Conservation (phyloP, 148 eudicot species). For the Camellia lanceoleosa region DNA sequence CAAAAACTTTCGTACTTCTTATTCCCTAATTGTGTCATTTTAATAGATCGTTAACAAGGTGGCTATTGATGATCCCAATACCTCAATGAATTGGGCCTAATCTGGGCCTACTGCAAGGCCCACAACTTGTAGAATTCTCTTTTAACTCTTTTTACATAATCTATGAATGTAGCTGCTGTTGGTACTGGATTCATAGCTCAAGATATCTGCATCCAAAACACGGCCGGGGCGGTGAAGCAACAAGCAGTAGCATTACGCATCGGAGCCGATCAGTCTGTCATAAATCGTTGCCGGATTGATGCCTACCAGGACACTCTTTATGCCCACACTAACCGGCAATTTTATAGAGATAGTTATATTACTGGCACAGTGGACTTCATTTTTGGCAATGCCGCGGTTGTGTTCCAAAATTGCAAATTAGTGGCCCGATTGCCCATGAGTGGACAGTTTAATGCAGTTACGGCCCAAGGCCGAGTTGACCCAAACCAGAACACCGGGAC, state of each 20-base stretch:
- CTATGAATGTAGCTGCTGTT: conserved; percentile 27
- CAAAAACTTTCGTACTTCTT: no score
- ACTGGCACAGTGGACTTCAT: conserved; percentile 38
- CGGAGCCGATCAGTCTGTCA: no score
- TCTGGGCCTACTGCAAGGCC: no score
- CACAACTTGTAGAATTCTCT: no score
- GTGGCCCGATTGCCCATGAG: conserved; percentile 30
- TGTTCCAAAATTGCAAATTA: conserved; percentile 31
- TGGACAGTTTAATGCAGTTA: conserved; percentile 8
- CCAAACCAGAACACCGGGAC: conserved; percentile 37
- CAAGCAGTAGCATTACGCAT: no score
- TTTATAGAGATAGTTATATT: conserved; percentile 34
- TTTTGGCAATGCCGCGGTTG: conserved; percentile 1
- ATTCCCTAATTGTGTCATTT: no score
- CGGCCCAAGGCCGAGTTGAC: conserved; percentile 31
- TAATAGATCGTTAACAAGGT: no score
- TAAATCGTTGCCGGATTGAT: no score
- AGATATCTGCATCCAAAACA: conserved; percentile 37
- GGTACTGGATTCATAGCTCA: conserved; percentile 37
- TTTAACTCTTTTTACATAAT: no score
- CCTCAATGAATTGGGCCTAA: no score
- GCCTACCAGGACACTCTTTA: conserved; percentile 35
- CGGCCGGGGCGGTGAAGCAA: conserved; percentile 10
- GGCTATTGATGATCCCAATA: no score
- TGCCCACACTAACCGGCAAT: conserved; percentile 11